Evolutionary conservation across 2,329 filamentous ascomycete genomes (phyloP), one percentile per base, ranked within the genome.

Genomic region (Pseudonectria foliicola): DNA sequence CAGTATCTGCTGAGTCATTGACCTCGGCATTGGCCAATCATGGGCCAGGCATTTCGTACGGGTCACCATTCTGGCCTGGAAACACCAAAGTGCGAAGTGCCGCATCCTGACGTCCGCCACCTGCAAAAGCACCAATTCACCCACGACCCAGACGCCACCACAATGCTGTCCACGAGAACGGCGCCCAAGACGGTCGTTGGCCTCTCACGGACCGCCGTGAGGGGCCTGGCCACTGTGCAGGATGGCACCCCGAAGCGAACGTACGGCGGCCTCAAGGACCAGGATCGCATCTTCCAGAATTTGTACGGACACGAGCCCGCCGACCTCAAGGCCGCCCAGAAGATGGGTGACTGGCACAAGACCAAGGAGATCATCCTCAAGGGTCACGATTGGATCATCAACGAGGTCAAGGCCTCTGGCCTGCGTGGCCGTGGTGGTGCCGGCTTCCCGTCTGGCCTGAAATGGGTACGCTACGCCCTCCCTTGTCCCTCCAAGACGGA

Each of bases 271-370:
- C 75, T 98, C 53, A 85, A 80, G 68, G 92, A 98, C 63, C 88
- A 96, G 70, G 92, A 98, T 69, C 82, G 92, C 55, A 98, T 98
- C 67, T 98, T 98, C 70, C 89, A 94, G 71, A 98, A 98, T 69
- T 75, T 98, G 40, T 98, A 98, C 70, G 82, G 87, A 56, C 87
- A 92, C 60, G 87, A 86, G 68, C 88, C 87, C 34, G 76, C 88
- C 44, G 89, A 95, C 63, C 69, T 98, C 52, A 90, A 92, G 72
- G 87, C 80, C 59, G 89, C 92, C 35, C 89, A 87, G 81, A 95
- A 94, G 70, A 94, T 94, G 75, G 92, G 92, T 53, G 92, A 96
- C 65, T 98, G 92, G 92, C 80, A 98, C 72, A 95, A 93, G 76
- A 98, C 92, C 37, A 98, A 98, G 76, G 92, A 98, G 63, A 98